These are phyloP conservation scores for Ambispora gerdemannii DNA, from an alignment of 192 early-diverging fungal species.

Conservation along the genomic window DNA sequence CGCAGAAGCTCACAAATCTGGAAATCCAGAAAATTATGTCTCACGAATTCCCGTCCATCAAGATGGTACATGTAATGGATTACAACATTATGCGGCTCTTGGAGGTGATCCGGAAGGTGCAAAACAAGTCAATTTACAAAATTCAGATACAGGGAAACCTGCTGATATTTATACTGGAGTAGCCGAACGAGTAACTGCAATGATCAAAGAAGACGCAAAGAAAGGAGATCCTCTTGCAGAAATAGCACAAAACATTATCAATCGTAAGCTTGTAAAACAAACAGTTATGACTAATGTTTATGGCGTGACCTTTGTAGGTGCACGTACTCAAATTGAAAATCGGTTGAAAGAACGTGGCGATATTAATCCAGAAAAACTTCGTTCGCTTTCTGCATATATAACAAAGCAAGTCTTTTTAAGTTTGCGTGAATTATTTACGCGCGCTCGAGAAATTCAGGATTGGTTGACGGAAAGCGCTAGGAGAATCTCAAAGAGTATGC, in stretches of 20 bases:
- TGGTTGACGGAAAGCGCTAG: slow-evolving; percentile 89
- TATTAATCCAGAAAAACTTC: slow-evolving; percentile 64
- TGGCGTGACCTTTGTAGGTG: slow-evolving; percentile 95
- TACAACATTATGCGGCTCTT: slow-evolving; percentile 98
- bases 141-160: slow-evolving; percentile 63
- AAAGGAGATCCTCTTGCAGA: slow-evolving; percentile 60
- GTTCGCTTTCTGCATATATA: slow-evolving; percentile 65
- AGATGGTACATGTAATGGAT: slow-evolving; percentile 96
- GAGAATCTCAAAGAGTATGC: slow-evolving; percentile 78
- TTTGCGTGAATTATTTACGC: slow-evolving; percentile 85
- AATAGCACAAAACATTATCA: slow-evolving; percentile 67
- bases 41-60: slow-evolving; percentile 88
- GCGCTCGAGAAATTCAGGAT: slow-evolving; percentile 86
- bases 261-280: slow-evolving; percentile 95
- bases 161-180: slow-evolving; percentile 93
- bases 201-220: slow-evolving; percentile 66
- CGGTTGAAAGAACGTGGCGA: slow-evolving; percentile 76
- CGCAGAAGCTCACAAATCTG: slow-evolving; percentile 64
- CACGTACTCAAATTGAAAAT: slow-evolving; percentile 78
- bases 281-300: slow-evolving; percentile 99
- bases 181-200: slow-evolving; percentile 65
- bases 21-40: slow-evolving; percentile 65
- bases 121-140: slow-evolving; percentile 75
- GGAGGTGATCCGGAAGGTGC: slow-evolving; percentile 90
- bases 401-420: slow-evolving; percentile 80